A percentile compares a stretch with the other conserved stretches of the same genome.
Evolutionary conservation across 495 filamentous ascomycete genomes (phyloP).

Genomic region (Podospora comata): DNA sequence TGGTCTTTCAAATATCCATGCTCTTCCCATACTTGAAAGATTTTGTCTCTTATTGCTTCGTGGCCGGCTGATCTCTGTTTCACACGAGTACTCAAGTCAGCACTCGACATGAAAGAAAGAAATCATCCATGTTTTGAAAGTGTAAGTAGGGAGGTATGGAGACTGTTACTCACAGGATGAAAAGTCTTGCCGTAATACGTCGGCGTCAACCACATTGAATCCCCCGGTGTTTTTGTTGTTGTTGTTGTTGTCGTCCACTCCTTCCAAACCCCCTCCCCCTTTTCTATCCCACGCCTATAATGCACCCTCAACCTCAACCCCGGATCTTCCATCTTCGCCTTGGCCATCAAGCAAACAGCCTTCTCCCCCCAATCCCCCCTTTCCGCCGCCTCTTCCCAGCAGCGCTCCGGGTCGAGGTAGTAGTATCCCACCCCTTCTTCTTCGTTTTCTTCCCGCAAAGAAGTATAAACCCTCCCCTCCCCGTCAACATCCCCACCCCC

Average conservation of each 20-base stretch:
- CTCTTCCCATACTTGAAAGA: conserved; percentile 36
- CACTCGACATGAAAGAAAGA: too few species aligned
- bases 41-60: conserved; percentile 33
- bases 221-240: conserved; percentile 5
- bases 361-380: conserved; percentile 40
- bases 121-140: too few species aligned
- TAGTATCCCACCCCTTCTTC: conserved; percentile 20
- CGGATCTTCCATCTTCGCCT: conserved; percentile 33
- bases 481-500: conserved; percentile 38
- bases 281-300: neutral
- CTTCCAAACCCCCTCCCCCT: neutral
- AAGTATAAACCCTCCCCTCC: neutral
- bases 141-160: neutral
- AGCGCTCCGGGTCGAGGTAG: conserved; percentile 29
- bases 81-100: neutral
- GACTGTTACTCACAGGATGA: conserved; percentile 34
- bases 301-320: conserved; percentile 24
- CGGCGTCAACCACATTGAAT: conserved; percentile 43
- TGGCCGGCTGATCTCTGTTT: conserved; percentile 31
- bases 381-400: conserved; percentile 27
- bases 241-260: too few species aligned
- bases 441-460: neutral
- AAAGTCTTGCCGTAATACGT: conserved; percentile 48
- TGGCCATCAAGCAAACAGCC: conserved; percentile 42
- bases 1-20: conserved; percentile 3